Percentiles rank a stretch among this genome's conserved stretches.
These are phyloP conservation scores for Trametes meyenii DNA, from an alignment of 768 basidiomycete species.

Conservation along the genomic window DNA sequence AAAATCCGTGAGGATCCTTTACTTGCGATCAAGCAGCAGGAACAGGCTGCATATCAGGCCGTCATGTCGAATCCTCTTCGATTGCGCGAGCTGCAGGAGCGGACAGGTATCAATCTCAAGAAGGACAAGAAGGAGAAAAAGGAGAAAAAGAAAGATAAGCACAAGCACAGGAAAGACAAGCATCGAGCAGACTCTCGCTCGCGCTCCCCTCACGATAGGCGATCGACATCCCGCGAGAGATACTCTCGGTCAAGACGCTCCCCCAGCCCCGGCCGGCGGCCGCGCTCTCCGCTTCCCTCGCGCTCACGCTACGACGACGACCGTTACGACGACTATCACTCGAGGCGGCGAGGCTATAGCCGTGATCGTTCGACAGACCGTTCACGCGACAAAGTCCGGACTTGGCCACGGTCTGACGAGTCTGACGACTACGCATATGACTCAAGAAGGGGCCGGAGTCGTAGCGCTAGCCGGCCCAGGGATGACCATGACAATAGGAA, in stretches of 20 bases:
- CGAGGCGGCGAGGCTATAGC: conserved; percentile 21
- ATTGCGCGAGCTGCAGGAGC: conserved; percentile 77
- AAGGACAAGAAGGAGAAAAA: conserved; percentile 71
- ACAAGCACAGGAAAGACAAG: conserved; percentile 33
- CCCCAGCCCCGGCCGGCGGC: conserved; percentile 50
- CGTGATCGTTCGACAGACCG: conserved; percentile 40
- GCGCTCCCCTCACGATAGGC: conserved; percentile 31
- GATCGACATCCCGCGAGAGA: conserved; percentile 35
- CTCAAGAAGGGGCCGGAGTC: conserved; percentile 31
- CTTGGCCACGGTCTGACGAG: conserved; percentile 56
- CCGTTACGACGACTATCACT: conserved; percentile 21
- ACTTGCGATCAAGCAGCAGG: conserved; percentile 97
- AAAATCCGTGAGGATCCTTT: conserved; percentile 97
- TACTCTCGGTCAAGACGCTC: conserved; percentile 41
- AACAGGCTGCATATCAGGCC: conserved; percentile 89
- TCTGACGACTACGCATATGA: conserved; percentile 46
- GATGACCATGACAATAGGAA: conserved; percentile 41
- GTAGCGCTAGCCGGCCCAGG: conserved; percentile 33
- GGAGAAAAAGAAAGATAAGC: conserved; percentile 57
- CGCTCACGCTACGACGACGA: conserved; percentile 37
- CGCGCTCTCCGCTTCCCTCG: conserved; percentile 49
- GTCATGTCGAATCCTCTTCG: conserved; percentile 86
- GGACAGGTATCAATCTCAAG: conserved; percentile 80
- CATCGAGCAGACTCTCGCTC: conserved; percentile 31
- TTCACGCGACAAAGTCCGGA: conserved; percentile 35